Base-by-base conservation (phyloP, 108 stramenopile genomes). In the Schizochytrium sp. region DNA sequence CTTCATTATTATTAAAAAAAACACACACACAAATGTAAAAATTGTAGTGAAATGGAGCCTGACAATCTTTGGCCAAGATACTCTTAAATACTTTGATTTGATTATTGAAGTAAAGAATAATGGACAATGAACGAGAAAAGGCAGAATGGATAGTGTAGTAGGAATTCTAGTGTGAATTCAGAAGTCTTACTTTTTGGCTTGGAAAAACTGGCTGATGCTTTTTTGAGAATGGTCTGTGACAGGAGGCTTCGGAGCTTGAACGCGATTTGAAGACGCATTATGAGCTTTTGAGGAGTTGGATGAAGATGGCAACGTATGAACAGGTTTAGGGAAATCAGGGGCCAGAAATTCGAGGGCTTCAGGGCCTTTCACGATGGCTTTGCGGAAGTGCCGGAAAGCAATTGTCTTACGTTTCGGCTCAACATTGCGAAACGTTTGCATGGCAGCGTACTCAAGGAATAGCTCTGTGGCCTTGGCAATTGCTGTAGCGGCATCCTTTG, bases 391-490 rank as follows among this genome's bases (percentile, higher is more conserved):
- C 10, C 64, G 64, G 64, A 44, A 69, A 1, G 64, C 7, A 15
- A 69, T 69, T 38, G 64, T 69, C 15, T 69, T 69, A 7, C 64
- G 64, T 38, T 69, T 69, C 42, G 1, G 64, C 64, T 69, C 64
- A 38, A 69, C 64, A 15, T 55, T 38, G 1, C 76, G 76, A 17
- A 83, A 7, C 8, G 53, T 55, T 53, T 49, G 50, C 50, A 55
- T 53, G 15, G 76, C 76, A 5, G 53, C 53, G 40, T 38, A 83
- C 47, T 55, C 76, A 10, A 83, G 50, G 55, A 83, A 83, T 13
- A 83, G 76, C 76, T 83, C 76, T n/a, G 76, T 83, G 13, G 76
- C 76, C 76, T 83, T 83, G 45, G 76, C 53, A 38, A 83, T 55
- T 17, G 76, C 76, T 10, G 55, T 5, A 0, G 76, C 3, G 53